phyloP scores from a whole-genome alignment of 495 filamentous ascomycete genomes.

The Neurospora africana region DNA sequence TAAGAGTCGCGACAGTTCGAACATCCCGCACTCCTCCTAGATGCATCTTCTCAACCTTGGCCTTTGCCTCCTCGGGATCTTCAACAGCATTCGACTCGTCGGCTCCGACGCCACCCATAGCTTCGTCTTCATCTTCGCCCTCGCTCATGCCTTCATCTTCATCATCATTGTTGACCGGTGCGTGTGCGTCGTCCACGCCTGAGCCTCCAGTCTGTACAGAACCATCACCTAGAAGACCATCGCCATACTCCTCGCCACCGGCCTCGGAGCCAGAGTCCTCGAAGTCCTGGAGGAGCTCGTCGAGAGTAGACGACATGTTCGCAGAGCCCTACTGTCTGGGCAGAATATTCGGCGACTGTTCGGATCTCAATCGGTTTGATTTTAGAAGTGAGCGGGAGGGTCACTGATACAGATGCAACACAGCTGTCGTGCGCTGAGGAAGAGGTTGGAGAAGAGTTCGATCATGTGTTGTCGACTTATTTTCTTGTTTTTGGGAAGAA shows the following conservation, averaged over 20 bases:
- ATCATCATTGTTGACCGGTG: constrained; percentile 33
- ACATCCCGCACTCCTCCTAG: constrained; percentile 61
- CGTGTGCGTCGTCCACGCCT: constrained; percentile 23
- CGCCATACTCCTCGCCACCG: constrained; percentile 43
- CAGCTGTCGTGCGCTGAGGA: not conserved
- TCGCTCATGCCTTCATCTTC: constrained; percentile 33
- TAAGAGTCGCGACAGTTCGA: constrained; percentile 59
- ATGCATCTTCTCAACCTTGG: constrained; percentile 70
- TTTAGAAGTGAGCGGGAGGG: not conserved
- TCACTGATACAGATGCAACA: not conserved
- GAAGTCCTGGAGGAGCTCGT: constrained; percentile 83
- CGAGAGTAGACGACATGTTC: constrained; percentile 66
- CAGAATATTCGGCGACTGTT: not conserved
- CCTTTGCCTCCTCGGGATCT: constrained; percentile 59
- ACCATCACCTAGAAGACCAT: constrained; percentile 27
- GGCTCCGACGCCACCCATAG: constrained; percentile 40
- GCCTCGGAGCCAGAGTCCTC: constrained; percentile 59
- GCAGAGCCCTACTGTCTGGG: constrained; percentile 1
- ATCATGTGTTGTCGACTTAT: not conserved
- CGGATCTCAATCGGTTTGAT: not conserved
- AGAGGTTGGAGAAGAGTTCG: not conserved
- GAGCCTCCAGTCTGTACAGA: not conserved
- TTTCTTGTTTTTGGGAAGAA: not conserved
- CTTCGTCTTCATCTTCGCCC: constrained; percentile 44
- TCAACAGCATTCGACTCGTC: constrained; percentile 36